Percentiles rank a stretch among this genome's conserved stretches.
These are phyloP conservation scores for Rhinocladiella similis DNA, from an alignment of 2,329 filamentous ascomycete species.

Conservation along the genomic window DNA sequence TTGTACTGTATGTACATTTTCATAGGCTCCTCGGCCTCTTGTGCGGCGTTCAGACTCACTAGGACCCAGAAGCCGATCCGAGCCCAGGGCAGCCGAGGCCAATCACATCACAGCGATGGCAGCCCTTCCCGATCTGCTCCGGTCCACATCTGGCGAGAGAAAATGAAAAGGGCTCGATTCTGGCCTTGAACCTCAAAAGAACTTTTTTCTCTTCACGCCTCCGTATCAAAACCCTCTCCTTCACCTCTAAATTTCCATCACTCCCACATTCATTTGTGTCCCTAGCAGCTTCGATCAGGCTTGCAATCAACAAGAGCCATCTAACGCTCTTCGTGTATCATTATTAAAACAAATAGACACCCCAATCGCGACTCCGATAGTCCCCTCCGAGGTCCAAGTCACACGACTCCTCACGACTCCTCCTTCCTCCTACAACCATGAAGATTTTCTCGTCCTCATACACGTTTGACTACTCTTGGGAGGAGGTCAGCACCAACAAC, in stretches of 20 bases:
- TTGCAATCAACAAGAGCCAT: neutral
- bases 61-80: neutral
- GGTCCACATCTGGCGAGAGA: neutral
- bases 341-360: neutral
- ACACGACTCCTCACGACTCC: conserved; percentile 34
- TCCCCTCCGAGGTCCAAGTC: neutral
- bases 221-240: neutral
- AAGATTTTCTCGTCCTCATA: conserved; percentile 91
- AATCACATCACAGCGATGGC: neutral
- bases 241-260: neutral
- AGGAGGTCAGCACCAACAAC: conserved; percentile 95
- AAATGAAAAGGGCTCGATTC: neutral
- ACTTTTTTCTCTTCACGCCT: neutral
- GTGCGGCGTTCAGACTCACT: neutral
- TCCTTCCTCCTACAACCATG: conserved; percentile 54
- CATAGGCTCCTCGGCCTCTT: neutral
- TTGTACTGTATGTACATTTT: no score
- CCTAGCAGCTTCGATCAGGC: neutral
- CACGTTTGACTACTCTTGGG: conserved; percentile 97
- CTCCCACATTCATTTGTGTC: conserved; percentile 1
- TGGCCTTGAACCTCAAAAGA: neutral
- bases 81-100: neutral
- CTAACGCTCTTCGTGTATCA: neutral
- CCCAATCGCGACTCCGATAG: neutral
- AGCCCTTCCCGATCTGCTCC: neutral